These are phyloP conservation scores for Strigomonas oncopelti DNA, from an alignment of 208 protist genomes.

Conservation along the genomic window DNA sequence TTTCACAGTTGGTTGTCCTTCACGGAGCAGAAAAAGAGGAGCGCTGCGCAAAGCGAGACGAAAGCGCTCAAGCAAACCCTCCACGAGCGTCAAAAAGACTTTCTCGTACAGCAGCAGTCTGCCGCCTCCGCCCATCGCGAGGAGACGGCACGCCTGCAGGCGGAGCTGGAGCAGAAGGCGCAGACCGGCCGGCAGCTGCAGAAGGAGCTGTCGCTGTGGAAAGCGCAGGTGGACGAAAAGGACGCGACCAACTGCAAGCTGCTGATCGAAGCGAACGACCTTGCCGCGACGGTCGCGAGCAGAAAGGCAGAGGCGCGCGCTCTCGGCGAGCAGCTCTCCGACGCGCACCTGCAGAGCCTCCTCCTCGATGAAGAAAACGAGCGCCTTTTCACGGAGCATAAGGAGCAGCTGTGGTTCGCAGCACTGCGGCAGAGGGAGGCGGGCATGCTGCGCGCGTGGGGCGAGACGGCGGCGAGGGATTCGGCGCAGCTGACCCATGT, in stretches of 20 bases:
- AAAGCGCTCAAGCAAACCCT: conserved; percentile 6
- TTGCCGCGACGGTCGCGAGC: background rate
- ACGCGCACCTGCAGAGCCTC: background rate
- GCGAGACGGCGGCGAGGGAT: conserved; percentile 14
- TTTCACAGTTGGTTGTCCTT: conserved; percentile 21
- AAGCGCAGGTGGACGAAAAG: background rate
- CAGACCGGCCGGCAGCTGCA: conserved; percentile 7
- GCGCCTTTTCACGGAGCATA: background rate
- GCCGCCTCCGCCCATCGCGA: background rate
- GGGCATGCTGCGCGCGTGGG: conserved; percentile 17
- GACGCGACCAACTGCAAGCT: conserved; percentile 10
- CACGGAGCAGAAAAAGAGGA: background rate
- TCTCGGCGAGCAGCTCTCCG: conserved; percentile 6
- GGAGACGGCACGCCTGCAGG: background rate
- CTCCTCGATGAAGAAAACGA: background rate
- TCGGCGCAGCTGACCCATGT: conserved; percentile 18
- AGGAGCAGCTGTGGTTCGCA: conserved; percentile 12
- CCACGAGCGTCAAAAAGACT: background rate
- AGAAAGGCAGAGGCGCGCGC: background rate
- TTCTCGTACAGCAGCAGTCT: background rate
- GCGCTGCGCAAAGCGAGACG: background rate
- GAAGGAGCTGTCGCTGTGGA: background rate
- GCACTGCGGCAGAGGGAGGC: conserved; percentile 20
- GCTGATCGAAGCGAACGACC: conserved; percentile 12
- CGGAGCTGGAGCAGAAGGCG: conserved; percentile 11